Percentiles rank a stretch among this genome's conserved stretches.
Conservation (phyloP, 23 red algal genomes). For the Gracilaria vermiculophylla region DNA sequence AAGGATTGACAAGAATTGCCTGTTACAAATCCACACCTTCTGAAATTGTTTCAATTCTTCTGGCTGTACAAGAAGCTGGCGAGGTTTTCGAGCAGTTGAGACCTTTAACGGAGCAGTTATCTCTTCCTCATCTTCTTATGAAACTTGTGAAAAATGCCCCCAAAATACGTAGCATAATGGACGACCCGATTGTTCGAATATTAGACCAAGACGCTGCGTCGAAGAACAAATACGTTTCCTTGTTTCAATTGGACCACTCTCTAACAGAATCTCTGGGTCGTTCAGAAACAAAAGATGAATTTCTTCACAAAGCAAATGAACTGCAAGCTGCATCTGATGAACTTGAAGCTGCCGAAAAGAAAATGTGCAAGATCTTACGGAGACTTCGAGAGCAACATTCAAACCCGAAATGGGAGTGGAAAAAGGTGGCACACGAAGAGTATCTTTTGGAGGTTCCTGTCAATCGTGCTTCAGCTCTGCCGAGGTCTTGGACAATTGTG, state of each 20-base stretch:
- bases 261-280: neutral
- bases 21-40: constrained; percentile 49
- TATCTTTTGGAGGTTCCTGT: constrained; percentile 71
- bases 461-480: constrained; percentile 12
- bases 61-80: constrained; percentile 16
- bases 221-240: constrained; percentile 1
- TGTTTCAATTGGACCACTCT: constrained; percentile 21
- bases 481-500: constrained; percentile 59
- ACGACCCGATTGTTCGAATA: constrained; percentile 10
- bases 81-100: neutral
- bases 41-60: constrained; percentile 42
- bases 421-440: constrained; percentile 76
- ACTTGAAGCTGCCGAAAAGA: constrained; percentile 1
- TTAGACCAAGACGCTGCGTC: constrained; percentile 18
- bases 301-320: neutral
- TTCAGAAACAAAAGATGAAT: constrained; percentile 7
- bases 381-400: constrained; percentile 26
- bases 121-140: constrained; percentile 26
- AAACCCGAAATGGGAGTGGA: constrained; percentile 67
- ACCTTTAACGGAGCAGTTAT: neutral
- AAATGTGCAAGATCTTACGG: constrained; percentile 23
- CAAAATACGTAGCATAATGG: neutral
- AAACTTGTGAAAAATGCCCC: constrained; percentile 30
- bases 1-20: constrained; percentile 47
- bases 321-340: constrained; percentile 8